These are phyloP conservation scores for Neurospora sp. DNA, from an alignment of 495 filamentous ascomycete genomes.

Conservation along the genomic window DNA sequence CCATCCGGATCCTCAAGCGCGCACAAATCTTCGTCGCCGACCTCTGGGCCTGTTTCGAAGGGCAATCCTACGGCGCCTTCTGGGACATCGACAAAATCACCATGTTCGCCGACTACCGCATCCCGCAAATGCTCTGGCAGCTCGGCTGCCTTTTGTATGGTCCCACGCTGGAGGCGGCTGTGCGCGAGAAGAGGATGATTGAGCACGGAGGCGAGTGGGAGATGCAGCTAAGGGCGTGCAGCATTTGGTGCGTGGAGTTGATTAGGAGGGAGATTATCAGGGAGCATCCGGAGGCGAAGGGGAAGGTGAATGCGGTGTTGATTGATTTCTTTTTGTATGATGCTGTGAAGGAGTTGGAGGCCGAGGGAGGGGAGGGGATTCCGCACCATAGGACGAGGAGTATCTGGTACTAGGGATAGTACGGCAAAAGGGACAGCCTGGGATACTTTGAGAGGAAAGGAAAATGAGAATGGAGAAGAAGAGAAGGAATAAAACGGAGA, in stretches of 20 bases:
- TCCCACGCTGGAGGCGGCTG: slow-evolving; percentile 61
- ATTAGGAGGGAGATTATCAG: slow-evolving; percentile 73
- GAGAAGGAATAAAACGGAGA: too few relatives aligned
- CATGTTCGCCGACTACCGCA: slow-evolving; percentile 97
- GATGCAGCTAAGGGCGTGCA: slow-evolving; percentile 74
- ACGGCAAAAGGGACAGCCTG: neutral
- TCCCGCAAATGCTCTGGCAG: slow-evolving; percentile 84
- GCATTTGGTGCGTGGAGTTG: slow-evolving; percentile 89
- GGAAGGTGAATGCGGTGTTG: slow-evolving; percentile 69
- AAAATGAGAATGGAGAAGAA: too few relatives aligned
- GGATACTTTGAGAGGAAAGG: too few relatives aligned
- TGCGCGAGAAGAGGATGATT: slow-evolving; percentile 52
- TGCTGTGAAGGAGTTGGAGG: slow-evolving; percentile 74
- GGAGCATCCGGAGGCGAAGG: slow-evolving; percentile 52
- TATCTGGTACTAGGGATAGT: slow-evolving; percentile 71
- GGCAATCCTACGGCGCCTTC: slow-evolving; percentile 70
- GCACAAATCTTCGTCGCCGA: slow-evolving; percentile 95
- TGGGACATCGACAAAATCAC: slow-evolving; percentile 88
- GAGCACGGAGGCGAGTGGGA: slow-evolving; percentile 72
- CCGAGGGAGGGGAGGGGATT: slow-evolving; percentile 47
- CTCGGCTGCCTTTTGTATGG: slow-evolving; percentile 78
- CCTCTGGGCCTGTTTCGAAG: slow-evolving; percentile 88
- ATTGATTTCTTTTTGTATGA: slow-evolving; percentile 98
- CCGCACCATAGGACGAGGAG: slow-evolving; percentile 91
- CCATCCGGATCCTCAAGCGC: slow-evolving; percentile 77